Evolutionary conservation across 2,329 filamentous ascomycete species (phyloP).

Genomic region (Aspergillus sp.): DNA sequence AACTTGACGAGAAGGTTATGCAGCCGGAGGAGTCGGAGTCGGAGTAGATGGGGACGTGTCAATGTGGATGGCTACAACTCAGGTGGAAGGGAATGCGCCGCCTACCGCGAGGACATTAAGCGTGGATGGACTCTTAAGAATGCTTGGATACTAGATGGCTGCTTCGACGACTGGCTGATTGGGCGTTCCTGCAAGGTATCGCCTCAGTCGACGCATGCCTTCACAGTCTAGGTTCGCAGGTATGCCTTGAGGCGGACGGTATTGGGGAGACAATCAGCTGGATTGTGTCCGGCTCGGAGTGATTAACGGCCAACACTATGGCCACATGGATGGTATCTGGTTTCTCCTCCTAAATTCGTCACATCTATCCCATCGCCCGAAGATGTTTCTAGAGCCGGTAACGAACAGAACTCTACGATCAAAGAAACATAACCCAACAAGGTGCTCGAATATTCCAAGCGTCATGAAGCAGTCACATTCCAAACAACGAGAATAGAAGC

Average conservation of each 20-base stretch:
- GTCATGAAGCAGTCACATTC: background rate
- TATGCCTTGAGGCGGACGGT: background rate
- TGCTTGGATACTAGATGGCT: background rate
- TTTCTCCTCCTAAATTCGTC: background rate
- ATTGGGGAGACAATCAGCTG: background rate
- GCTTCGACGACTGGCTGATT: background rate
- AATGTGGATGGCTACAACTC: background rate
- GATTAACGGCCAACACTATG: background rate
- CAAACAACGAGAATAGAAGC: background rate
- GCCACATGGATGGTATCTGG: background rate
- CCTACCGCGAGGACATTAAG: background rate
- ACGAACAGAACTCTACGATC: background rate
- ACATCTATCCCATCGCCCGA: background rate
- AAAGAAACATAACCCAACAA: background rate
- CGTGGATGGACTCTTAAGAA: background rate
- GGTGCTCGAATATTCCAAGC: background rate
- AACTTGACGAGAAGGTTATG: slow-evolving; percentile 53
- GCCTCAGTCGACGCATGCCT: background rate
- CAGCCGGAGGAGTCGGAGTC: slow-evolving; percentile 53
- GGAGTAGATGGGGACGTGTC: slow-evolving; percentile 32
- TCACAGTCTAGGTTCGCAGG: too few relatives aligned
- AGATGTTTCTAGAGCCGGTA: background rate
- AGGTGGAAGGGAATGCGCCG: background rate
- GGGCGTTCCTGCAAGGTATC: background rate
- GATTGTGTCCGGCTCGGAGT: background rate